Evolutionary conservation across 176 grass and related monocot species (phyloP), one percentile per base, ranked within the genome.

Genomic region (Oropetium thomaeum): DNA sequence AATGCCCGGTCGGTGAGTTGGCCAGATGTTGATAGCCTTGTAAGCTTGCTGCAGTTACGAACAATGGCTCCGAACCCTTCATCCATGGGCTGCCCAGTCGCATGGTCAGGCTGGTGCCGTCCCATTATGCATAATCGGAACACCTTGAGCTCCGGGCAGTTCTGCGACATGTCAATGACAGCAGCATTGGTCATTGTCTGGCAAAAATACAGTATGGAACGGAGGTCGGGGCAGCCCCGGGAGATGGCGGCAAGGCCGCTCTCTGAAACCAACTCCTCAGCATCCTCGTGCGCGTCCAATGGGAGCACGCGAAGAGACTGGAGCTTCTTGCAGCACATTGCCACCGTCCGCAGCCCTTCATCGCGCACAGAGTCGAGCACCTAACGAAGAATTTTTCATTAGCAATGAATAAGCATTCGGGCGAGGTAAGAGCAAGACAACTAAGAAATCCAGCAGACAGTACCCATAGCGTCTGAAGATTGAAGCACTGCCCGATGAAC

Each of bases 81-180:
- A 57, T 99, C 89, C 96, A 99, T 99, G 9, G 96, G 79, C 69
- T 65, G 68, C 27, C 92, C 82, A 0, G 86, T 99, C 10, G 44
- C 48, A 68, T 70, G 87, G 66, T 99, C 96, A 0, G 92, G 96
- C 41, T 79, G 83, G 74, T 74, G 87, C 39, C 89, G 80, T 15
- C 87, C 96, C 96, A 99, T 95, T 74, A 99, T 99, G 35, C 96
- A 99, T 11, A 99, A 53, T 20, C 96, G 89, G 81, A 99, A 99
- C 34, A 99, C 87, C 47, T 81, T 78, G 27, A 99, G 68, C 57
- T 99, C 96, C 0, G 40, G 77, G 84, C 96, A 99, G 71, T 95
- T 95, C 20, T 74, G 45, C 7, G 96, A 95, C 87, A 95, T 92
- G 71, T 79, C 30, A 31, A 90, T 39, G 3, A 99, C 91, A 7